Conservation (phyloP, 257 asterid genomes). For the Rhazya stricta region DNA sequence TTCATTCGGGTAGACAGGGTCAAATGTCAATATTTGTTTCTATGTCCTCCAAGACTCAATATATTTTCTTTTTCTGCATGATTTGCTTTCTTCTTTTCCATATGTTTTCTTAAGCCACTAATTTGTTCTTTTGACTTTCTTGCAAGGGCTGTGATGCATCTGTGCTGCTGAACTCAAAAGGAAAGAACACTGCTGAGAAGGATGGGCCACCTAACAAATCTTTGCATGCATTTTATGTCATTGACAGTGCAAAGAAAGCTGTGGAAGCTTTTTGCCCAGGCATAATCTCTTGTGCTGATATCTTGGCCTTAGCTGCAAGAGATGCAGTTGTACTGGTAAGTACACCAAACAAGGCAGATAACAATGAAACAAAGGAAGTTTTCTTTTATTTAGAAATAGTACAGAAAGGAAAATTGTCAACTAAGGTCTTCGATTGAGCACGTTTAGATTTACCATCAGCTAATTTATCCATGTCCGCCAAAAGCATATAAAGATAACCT, state of each 20-base stretch:
- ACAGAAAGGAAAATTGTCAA: neutral
- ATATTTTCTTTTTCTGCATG: neutral
- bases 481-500: neutral
- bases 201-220: constrained; percentile 60
- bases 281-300: constrained; percentile 70
- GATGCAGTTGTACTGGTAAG: constrained; percentile 66
- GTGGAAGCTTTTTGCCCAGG: constrained; percentile 64
- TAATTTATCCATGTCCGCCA: neutral
- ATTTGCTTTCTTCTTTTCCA: neutral
- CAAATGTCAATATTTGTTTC: neutral
- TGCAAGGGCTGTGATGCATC: constrained; percentile 78
- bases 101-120: neutral
- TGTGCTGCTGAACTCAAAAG: constrained; percentile 50
- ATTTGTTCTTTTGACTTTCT: neutral
- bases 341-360: neutral
- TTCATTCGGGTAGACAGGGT: constrained; percentile 50
- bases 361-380: neutral
- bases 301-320: constrained; percentile 76
- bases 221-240: constrained; percentile 65
- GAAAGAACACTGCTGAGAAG: constrained; percentile 59
- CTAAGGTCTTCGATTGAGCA: neutral
- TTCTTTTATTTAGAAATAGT: neutral
- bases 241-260: constrained; percentile 53
- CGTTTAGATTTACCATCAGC: neutral
- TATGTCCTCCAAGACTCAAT: neutral